Conservation (phyloP, 352 stramenopile genomes). For the Phytophthora quininea region DNA sequence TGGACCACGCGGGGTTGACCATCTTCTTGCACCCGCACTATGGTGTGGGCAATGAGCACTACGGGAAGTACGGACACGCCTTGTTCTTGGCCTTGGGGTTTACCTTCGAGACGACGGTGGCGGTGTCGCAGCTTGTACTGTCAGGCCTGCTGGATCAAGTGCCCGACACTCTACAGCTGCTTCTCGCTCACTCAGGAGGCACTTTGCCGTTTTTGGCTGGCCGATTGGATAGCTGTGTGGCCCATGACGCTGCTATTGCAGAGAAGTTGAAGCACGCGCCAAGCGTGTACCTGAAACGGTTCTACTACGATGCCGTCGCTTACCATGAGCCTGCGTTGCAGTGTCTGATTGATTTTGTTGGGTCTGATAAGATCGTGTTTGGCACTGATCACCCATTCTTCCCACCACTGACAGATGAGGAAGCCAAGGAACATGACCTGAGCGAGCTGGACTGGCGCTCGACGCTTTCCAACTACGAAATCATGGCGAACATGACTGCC, state of each 20-base stretch:
- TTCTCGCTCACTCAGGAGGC: conserved; percentile 69
- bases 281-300: conserved; percentile 58
- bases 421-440: conserved; percentile 13
- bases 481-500: conserved; percentile 45
- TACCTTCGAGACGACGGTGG: conserved; percentile 72
- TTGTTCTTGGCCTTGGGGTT: conserved; percentile 69
- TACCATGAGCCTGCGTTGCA: conserved; percentile 61
- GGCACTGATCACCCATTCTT: conserved; percentile 78
- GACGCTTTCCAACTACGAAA: conserved; percentile 56
- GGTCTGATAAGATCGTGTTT: conserved; percentile 59
- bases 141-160: conserved; percentile 59
- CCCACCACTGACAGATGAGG: conserved; percentile 31
- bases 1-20: conserved; percentile 44
- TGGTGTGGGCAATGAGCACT: conserved; percentile 68
- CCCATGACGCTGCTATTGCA: conserved; percentile 50
- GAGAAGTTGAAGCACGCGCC: conserved; percentile 47
- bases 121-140: conserved; percentile 63
- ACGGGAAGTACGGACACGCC: conserved; percentile 55
- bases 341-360: conserved; percentile 62
- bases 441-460: conserved; percentile 42
- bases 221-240: conserved; percentile 65
- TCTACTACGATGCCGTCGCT: conserved; percentile 70
- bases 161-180: conserved; percentile 43
- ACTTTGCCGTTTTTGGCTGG: conserved; percentile 67
- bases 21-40: conserved; percentile 80